phyloP scores from a whole-genome alignment of 2,329 filamentous ascomycete species.

The Fusarium lateritium region DNA sequence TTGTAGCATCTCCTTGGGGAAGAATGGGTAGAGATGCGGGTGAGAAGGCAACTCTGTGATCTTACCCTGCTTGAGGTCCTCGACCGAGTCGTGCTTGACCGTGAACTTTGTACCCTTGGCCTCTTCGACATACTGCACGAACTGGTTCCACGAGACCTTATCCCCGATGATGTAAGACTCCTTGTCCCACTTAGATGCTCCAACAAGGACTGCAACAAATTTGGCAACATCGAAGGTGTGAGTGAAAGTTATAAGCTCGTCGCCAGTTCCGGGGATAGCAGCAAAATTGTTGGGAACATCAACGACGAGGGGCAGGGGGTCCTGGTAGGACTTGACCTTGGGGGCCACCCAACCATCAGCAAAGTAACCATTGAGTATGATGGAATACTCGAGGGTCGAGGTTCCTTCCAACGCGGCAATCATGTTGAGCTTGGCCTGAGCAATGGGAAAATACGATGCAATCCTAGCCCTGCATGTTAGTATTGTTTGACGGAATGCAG shows the following conservation, averaged over 20 bases:
- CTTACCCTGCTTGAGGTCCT: neutral
- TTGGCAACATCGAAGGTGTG: neutral
- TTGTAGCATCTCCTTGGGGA: conserved; percentile 2
- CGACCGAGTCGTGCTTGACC: neutral
- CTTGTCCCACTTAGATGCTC: neutral
- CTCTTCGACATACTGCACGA: neutral
- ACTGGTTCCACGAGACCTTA: neutral
- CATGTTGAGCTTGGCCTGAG: neutral
- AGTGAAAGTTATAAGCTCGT: neutral
- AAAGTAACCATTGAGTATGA: neutral
- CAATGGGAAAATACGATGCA: neutral
- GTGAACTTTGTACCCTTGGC: neutral
- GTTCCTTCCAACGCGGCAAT: neutral
- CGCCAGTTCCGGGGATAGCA: neutral
- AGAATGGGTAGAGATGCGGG: neutral
- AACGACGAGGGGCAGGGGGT: neutral
- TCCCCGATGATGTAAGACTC: conserved; percentile 1
- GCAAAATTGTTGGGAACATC: neutral
- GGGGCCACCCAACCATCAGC: neutral
- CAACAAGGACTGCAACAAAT: neutral
- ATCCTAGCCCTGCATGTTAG: neutral
- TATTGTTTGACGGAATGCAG: neutral
- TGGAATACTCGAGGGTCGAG: neutral
- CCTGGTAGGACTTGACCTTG: neutral
- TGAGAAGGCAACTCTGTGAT: neutral